Conservation (phyloP, 2,329 filamentous ascomycete genomes). For the Calonectria henricotiae region DNA sequence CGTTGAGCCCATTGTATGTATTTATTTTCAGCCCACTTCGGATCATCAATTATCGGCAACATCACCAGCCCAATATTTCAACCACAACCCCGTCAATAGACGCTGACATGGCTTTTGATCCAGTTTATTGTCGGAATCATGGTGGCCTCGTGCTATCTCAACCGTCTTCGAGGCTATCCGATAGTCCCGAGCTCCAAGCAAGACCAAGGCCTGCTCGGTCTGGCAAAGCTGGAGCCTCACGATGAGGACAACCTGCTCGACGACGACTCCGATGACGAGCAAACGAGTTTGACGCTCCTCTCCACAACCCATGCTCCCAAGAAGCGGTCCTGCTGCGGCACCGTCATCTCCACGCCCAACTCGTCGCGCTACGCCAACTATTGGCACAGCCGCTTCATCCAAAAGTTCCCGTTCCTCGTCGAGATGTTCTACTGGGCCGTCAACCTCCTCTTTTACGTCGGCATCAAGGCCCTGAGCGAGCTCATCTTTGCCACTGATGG, state of each 20-base stretch:
- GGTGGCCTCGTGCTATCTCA: constrained; percentile 53
- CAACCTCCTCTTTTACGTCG: constrained; percentile 74
- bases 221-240: constrained; percentile 45
- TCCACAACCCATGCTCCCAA: constrained; percentile 61
- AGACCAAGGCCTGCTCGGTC: constrained; percentile 49
- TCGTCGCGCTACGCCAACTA: constrained; percentile 74
- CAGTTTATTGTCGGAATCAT: constrained; percentile 53
- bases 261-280: constrained; percentile 48
- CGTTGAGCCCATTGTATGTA: constrained; percentile 52
- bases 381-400: constrained; percentile 75
- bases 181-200: constrained; percentile 43
- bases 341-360: constrained; percentile 69
- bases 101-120: not conserved
- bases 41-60: not conserved
- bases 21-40: not conserved
- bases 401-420: constrained; percentile 78
- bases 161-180: constrained; percentile 50
- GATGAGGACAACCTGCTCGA: constrained; percentile 45
- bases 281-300: constrained; percentile 36
- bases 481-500: constrained; percentile 59
- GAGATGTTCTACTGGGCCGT: constrained; percentile 84
- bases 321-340: constrained; percentile 67
- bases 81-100: not conserved
- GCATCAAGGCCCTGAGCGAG: constrained; percentile 50
- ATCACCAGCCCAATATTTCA: not conserved